Evolutionary conservation across 257 asterid species (phyloP).

Genomic region (Vinca minor): DNA sequence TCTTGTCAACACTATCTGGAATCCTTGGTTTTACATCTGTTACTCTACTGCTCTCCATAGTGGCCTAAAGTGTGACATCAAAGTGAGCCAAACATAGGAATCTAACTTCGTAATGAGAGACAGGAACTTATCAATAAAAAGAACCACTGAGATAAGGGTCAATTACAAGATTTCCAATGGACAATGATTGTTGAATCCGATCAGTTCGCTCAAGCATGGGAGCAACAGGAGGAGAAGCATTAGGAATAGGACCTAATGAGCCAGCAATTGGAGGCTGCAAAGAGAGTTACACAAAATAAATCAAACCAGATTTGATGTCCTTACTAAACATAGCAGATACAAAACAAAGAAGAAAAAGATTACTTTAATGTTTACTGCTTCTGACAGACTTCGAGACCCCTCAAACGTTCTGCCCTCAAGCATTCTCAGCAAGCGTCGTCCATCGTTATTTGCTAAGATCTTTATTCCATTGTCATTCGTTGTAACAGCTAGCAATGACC

Average conservation of each 20-base stretch:
- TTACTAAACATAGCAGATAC: constrained; percentile 6
- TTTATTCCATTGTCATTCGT: constrained; percentile 89
- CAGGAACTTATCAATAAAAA: not conserved
- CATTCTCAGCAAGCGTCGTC: constrained; percentile 85
- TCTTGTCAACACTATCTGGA: constrained; percentile 53
- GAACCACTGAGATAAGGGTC: not conserved
- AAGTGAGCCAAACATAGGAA: not conserved
- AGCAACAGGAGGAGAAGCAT: constrained; percentile 48
- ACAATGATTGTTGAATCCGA: constrained; percentile 70
- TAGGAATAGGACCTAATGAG: constrained; percentile 58
- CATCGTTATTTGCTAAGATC: constrained; percentile 71
- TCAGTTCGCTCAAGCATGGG: constrained; percentile 70
- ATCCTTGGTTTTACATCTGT: constrained; percentile 86
- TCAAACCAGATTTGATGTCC: no score
- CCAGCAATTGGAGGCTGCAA: constrained; percentile 69
- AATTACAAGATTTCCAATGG: constrained; percentile 73
- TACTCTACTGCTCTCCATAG: constrained; percentile 68
- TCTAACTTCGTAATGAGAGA: not conserved
- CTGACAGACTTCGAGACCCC: constrained; percentile 70
- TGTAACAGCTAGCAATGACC: constrained; percentile 81
- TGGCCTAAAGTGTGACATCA: constrained; percentile 37
- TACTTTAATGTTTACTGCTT: constrained; percentile 64
- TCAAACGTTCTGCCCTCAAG: constrained; percentile 81
- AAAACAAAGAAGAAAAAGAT: not conserved
- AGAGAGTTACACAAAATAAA: constrained; percentile 4